These are phyloP conservation scores for Piper betle DNA, from an alignment of 164 flowering plant species.

Conservation along the genomic window DNA sequence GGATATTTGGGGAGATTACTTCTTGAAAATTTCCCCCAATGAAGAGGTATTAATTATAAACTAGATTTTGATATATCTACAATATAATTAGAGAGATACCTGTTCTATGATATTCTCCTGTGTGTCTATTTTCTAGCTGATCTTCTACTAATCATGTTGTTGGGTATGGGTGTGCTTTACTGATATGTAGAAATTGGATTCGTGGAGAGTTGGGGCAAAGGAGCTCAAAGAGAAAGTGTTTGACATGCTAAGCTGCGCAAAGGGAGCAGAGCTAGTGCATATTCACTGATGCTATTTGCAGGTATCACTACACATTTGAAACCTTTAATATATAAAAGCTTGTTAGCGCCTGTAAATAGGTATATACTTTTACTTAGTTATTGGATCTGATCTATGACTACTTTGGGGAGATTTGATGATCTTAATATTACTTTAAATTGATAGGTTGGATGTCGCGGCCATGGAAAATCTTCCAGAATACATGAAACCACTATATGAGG, in stretches of 20 bases:
- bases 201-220: background rate
- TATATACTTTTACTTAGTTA: too few relatives aligned
- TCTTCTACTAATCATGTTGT: too few relatives aligned
- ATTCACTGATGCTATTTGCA: slow-evolving; percentile 1
- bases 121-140: too few relatives aligned
- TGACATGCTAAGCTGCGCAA: background rate
- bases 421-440: background rate
- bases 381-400: background rate
- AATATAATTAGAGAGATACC: too few relatives aligned
- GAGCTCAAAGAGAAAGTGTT: background rate
- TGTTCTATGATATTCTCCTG: background rate
- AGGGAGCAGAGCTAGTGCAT: background rate
- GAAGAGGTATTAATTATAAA: background rate
- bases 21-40: background rate
- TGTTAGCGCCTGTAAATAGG: too few relatives aligned
- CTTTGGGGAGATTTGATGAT: background rate
- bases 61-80: background rate
- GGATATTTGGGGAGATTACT: background rate
- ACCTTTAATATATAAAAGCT: too few relatives aligned
- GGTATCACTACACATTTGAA: too few relatives aligned
- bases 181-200: background rate
- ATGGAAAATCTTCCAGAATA: slow-evolving; percentile 28
- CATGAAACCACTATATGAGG: slow-evolving; percentile 21
- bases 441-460: slow-evolving; percentile 27
- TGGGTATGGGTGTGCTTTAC: too few relatives aligned